phyloP scores from a whole-genome alignment of 495 filamentous ascomycete genomes.

The Penicillium roqueforti region DNA sequence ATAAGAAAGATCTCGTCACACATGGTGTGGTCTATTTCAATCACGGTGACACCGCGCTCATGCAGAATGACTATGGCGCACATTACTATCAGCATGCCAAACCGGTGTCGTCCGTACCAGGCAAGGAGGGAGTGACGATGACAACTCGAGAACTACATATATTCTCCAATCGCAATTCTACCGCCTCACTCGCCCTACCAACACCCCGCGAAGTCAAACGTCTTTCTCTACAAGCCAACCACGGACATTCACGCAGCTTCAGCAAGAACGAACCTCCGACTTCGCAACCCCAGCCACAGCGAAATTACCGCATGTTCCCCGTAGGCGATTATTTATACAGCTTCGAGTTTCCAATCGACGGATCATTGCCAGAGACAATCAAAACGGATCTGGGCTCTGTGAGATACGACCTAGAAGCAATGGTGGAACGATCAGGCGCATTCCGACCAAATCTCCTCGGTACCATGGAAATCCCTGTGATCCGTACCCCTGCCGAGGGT shows the following conservation, averaged over 20 bases:
- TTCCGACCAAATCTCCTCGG: conserved; percentile 90
- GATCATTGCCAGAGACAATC: conserved; percentile 86
- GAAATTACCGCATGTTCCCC: conserved; percentile 83
- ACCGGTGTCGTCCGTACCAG: conserved; percentile 39
- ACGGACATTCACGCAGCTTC: conserved; percentile 77
- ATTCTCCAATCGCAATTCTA: conserved; percentile 37
- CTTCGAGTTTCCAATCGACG: conserved; percentile 93
- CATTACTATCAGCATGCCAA: conserved; percentile 44
- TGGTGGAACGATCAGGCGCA: conserved; percentile 83
- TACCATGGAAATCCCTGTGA: conserved; percentile 75
- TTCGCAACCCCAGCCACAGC: conserved; percentile 64
- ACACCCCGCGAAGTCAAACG: conserved; percentile 53
- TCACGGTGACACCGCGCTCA: conserved; percentile 58
- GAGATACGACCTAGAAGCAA: conserved; percentile 82
- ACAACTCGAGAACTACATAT: conserved; percentile 43
- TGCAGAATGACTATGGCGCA: conserved; percentile 55
- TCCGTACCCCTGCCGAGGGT: conserved; percentile 84
- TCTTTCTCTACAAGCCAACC: conserved; percentile 72
- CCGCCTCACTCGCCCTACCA: conserved; percentile 35
- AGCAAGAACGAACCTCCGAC: conserved; percentile 67
- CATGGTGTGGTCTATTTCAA: conserved; percentile 48
- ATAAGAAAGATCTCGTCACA: conserved; percentile 59
- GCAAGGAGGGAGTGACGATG: conserved; percentile 43
- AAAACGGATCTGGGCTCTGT: conserved; percentile 85
- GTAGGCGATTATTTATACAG: conserved; percentile 92